Evolutionary conservation across 2,329 filamentous ascomycete species (phyloP).

Genomic region (Verticillium zaregamsianum): DNA sequence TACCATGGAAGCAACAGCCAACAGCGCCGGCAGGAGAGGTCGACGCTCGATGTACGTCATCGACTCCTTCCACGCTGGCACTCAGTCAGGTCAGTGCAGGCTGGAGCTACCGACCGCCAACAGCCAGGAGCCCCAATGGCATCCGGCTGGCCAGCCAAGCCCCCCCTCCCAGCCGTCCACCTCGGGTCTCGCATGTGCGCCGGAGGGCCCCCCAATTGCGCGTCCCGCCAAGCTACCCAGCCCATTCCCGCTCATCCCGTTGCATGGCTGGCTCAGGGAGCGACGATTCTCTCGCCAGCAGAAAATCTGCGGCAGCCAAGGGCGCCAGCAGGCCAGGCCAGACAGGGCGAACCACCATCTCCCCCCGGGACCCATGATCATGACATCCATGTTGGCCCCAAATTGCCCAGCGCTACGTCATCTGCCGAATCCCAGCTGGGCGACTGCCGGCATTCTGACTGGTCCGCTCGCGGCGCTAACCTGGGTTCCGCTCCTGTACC

Average conservation of each 20-base stretch:
- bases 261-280: background rate
- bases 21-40: background rate
- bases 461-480: background rate
- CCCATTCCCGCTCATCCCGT: background rate
- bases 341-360: background rate
- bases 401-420: constrained; percentile 2
- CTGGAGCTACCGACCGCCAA: background rate
- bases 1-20: background rate
- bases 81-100: too few species aligned
- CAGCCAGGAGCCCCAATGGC: background rate
- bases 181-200: background rate
- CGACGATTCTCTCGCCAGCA: background rate
- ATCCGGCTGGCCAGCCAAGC: background rate
- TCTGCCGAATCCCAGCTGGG: constrained; percentile 3
- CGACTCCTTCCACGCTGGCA: constrained; percentile 3
- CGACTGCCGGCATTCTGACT: background rate
- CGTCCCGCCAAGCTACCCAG: background rate
- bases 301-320: background rate
- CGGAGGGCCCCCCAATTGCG: background rate
- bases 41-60: constrained; percentile 10
- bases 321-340: background rate
- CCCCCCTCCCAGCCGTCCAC: background rate
- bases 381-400: background rate
- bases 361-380: background rate
- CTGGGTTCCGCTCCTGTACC: background rate